phyloP scores from a whole-genome alignment of 1,139 yeast species.

The Yamadazyma trypodendri region DNA sequence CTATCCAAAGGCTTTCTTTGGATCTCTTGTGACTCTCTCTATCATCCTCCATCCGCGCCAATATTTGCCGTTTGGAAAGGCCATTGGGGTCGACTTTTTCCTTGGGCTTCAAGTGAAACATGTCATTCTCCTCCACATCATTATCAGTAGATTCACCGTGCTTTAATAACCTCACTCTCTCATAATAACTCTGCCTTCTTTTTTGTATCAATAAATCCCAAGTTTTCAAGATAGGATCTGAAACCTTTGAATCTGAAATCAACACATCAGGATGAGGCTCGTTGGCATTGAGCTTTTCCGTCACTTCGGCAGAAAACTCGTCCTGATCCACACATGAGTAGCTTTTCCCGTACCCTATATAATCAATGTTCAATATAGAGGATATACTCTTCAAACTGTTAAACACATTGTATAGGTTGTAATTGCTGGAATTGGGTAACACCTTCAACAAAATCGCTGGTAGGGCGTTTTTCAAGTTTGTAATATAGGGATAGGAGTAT shows the following conservation, averaged over 20 bases:
- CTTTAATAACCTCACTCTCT: constrained; percentile 36
- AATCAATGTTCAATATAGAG: constrained; percentile 32
- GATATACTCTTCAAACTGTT: constrained; percentile 40
- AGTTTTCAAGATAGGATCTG: constrained; percentile 35
- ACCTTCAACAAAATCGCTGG: constrained; percentile 51
- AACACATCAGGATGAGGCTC: constrained; percentile 33
- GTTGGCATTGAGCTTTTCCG: constrained; percentile 30
- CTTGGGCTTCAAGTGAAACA: constrained; percentile 31
- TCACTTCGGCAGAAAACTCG: constrained; percentile 35
- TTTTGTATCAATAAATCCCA: constrained; percentile 52
- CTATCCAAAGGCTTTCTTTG: constrained; percentile 75
- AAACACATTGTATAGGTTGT: constrained; percentile 51
- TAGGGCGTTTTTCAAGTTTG: constrained; percentile 37
- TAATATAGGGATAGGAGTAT: constrained; percentile 45
- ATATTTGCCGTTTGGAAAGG: constrained; percentile 53
- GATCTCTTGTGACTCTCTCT: constrained; percentile 79
- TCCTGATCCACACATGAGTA: constrained; percentile 25
- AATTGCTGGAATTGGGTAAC: constrained; percentile 46
- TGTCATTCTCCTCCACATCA: constrained; percentile 27
- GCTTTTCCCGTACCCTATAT: constrained; percentile 22
- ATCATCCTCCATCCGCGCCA: constrained; percentile 83
- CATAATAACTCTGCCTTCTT: constrained; percentile 52
- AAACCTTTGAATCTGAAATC: constrained; percentile 20
- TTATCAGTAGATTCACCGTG: constrained; percentile 23
- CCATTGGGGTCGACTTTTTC: constrained; percentile 22